Base-by-base conservation (phyloP, 805 yeast species). In the Metschnikowia hibisci region DNA sequence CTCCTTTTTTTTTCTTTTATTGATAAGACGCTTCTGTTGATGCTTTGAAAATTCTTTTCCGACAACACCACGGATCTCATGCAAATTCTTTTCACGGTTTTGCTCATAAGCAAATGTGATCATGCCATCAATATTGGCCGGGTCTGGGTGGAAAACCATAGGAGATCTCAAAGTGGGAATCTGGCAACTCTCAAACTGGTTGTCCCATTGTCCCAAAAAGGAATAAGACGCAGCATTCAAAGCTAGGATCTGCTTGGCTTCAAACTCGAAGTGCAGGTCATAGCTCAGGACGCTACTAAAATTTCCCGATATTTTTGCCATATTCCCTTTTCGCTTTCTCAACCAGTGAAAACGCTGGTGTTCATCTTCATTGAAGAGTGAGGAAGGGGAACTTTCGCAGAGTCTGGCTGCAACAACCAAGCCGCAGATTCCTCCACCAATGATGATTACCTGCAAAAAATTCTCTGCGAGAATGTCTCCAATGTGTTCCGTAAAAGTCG, bases 141-240 rank as follows among this genome's bases (percentile, higher is more conserved):
- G 76, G 44, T 73, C 77, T 0, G 69, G 67, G 42, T 72, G 77
- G 50, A 73, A 73, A 43, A 72, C 71, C 77, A 73, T 73, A 3
- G 77, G 77, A 4, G 73, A 67, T 16, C 77, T 52, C 9, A 73
- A 56, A 43, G 55, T 60, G 1, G 75, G 76, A 25, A 72, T 73
- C 39, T 63, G 63, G 50, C 75, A 69, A 2, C 66, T 51, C 2
- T 53, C 60, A 52, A 73, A 71, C 46, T 72, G 76, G 32, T 59
- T 61, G 44, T 68, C 63, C 77, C 76, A 73, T 47, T 68, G 74
- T 1, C 69, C 67, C 58, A 69, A 50, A 47, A 69, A 71, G 9
- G 43, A 39, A 33, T 62, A 65, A 9, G 60, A 43, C 2, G 53
- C 56, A 11, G 59, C 63, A 47, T 71, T 76, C 13, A 72, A 52